Evolutionary conservation across 495 filamentous ascomycete genomes (phyloP).

Genomic region (Chaetomidium leptoderma): DNA sequence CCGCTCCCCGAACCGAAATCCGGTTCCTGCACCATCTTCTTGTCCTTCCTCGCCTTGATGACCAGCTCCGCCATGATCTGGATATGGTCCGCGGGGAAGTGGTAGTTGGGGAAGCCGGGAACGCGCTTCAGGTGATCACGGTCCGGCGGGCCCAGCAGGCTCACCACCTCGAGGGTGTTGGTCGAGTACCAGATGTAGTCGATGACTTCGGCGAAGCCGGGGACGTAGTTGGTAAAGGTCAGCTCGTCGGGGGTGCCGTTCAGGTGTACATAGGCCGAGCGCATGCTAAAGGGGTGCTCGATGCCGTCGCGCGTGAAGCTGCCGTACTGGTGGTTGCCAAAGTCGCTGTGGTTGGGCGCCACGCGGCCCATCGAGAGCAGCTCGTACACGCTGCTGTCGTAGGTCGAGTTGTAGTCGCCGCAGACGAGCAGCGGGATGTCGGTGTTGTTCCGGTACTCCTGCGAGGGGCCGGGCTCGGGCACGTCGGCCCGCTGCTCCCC

Average conservation of each 20-base stretch:
- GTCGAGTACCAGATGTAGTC: slow-evolving; percentile 98
- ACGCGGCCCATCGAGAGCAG: slow-evolving; percentile 73
- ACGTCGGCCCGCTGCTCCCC: slow-evolving; percentile 31
- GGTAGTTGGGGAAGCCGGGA: slow-evolving; percentile 93
- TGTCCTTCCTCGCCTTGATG: slow-evolving; percentile 82
- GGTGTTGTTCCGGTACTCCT: slow-evolving; percentile 74
- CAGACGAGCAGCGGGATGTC: slow-evolving; percentile 90
- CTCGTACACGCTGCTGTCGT: slow-evolving; percentile 82
- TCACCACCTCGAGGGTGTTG: slow-evolving; percentile 82
- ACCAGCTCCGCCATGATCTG: slow-evolving; percentile 88
- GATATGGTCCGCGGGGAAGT: slow-evolving; percentile 96
- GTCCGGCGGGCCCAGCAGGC: slow-evolving; percentile 85
- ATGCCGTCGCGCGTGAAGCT: slow-evolving; percentile 89
- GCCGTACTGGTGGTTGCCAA: slow-evolving; percentile 69
- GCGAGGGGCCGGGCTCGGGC: slow-evolving; percentile 48
- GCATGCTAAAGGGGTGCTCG: slow-evolving; percentile 87
- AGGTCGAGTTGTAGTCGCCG: slow-evolving; percentile 90
- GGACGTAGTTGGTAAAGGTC: slow-evolving; percentile 78
- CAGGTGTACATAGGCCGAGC: slow-evolving; percentile 74
- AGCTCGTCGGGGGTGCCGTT: slow-evolving; percentile 67
- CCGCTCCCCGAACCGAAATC: slow-evolving; percentile 33
- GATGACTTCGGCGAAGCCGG: slow-evolving; percentile 80
- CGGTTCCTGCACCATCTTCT: slow-evolving; percentile 50
- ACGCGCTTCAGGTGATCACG: slow-evolving; percentile 82
- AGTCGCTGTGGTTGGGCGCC: slow-evolving; percentile 66